Conservation (phyloP, 2,329 filamentous ascomycete genomes). For the Ceratocystis cacaofunesta region DNA sequence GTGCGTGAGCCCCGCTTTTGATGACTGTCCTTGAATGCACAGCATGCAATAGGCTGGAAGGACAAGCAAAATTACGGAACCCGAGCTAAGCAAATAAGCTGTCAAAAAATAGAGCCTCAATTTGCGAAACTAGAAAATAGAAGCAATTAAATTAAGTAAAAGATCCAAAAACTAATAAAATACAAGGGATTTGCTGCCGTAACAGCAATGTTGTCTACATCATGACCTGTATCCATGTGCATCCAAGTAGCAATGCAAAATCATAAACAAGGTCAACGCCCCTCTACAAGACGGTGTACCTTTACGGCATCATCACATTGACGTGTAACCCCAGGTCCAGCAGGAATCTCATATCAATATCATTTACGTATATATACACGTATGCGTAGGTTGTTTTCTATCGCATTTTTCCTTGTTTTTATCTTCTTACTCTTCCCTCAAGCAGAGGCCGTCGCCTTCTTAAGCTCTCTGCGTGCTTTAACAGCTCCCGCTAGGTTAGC, state of each 20-base stretch:
- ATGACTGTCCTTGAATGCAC: conserved; percentile 16
- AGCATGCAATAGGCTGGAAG: conserved; percentile 15
- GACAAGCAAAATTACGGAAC: neutral
- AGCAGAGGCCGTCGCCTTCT: conserved; percentile 11
- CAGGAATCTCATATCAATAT: neutral
- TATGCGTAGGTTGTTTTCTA: conserved; percentile 10
- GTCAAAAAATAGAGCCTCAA: neutral
- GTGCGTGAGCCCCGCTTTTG: neutral
- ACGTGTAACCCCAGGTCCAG: neutral
- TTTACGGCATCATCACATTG: neutral
- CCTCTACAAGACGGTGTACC: neutral
- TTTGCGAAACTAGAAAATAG: neutral
- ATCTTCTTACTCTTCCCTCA: neutral
- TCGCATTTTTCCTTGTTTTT: conserved; percentile 13
- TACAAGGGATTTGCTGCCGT: neutral
- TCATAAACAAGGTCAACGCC: too few species aligned
- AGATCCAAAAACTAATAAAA: neutral
- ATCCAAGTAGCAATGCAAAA: too few species aligned
- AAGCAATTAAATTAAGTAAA: neutral
- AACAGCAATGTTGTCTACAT: too few species aligned
- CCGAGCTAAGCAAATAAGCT: too few species aligned
- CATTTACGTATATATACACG: neutral
- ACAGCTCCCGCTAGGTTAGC: conserved; percentile 68
- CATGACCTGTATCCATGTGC: too few species aligned
- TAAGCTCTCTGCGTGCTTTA: conserved; percentile 47